Conservation (phyloP, 148 eudicot species). For the Heliamphora exappendiculata region DNA sequence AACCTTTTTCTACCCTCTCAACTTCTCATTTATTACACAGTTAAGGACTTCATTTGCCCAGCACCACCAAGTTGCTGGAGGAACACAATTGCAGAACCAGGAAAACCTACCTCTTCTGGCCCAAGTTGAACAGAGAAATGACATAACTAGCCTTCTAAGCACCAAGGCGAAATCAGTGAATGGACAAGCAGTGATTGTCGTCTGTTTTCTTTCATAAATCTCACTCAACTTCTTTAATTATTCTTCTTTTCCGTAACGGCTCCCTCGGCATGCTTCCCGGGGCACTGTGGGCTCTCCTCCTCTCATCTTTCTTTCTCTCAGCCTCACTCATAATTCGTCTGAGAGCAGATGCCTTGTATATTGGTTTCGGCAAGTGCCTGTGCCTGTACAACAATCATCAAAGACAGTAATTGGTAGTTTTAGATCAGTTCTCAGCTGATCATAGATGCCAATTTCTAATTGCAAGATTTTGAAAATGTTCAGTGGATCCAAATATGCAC, state of each 20-base stretch:
- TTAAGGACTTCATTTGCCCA: background rate
- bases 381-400: slow-evolving; percentile 54
- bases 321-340: slow-evolving; percentile 56
- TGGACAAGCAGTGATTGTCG: background rate
- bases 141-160: background rate
- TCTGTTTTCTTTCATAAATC: background rate
- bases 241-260: slow-evolving; percentile 53
- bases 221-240: slow-evolving; percentile 67
- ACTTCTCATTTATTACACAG: background rate
- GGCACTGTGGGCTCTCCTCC: slow-evolving; percentile 80
- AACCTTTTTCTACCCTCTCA: background rate
- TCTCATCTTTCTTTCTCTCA: slow-evolving; percentile 64
- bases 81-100: background rate
- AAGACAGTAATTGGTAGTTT: slow-evolving; percentile 3
- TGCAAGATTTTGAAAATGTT: background rate
- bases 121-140: background rate
- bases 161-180: background rate
- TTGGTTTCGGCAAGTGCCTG: slow-evolving; percentile 73
- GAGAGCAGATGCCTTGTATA: slow-evolving; percentile 48
- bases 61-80: background rate
- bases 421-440: background rate
- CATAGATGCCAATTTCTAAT: background rate
- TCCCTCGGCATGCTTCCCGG: slow-evolving; percentile 53
- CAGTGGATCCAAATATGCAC: background rate
- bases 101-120: background rate